Conservation (phyloP, 768 basidiomycete genomes). For the Termitomyces eurrhizus region DNA sequence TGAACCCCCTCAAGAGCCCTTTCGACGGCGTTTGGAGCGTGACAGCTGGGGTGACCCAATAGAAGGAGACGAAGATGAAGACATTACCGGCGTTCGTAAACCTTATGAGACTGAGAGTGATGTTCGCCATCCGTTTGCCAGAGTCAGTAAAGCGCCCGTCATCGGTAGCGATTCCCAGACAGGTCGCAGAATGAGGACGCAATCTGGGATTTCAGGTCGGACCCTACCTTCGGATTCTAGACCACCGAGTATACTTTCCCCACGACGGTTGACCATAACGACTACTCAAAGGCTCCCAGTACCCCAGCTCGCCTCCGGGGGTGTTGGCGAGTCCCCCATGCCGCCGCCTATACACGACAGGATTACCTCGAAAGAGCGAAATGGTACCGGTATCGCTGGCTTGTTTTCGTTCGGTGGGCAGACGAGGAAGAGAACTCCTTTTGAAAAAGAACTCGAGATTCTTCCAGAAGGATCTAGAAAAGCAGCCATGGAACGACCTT, state of each 20-base stretch:
- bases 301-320: slow-evolving; percentile 44
- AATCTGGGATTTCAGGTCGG: slow-evolving; percentile 39
- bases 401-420: slow-evolving; percentile 46
- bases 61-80: slow-evolving; percentile 25
- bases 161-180: slow-evolving; percentile 17
- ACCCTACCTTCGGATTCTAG: slow-evolving; percentile 37
- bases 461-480: slow-evolving; percentile 3
- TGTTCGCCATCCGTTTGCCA: not conserved
- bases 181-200: slow-evolving; percentile 29
- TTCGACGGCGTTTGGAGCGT: slow-evolving; percentile 27
- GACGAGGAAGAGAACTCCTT: not conserved
- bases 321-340: slow-evolving; percentile 63
- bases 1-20: slow-evolving; percentile 36
- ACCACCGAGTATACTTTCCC: slow-evolving; percentile 25
- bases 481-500: slow-evolving; percentile 1
- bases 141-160: not conserved
- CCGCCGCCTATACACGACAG: slow-evolving; percentile 30
- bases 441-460: slow-evolving; percentile 2
- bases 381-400: slow-evolving; percentile 50
- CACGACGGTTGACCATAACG: slow-evolving; percentile 33
- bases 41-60: slow-evolving; percentile 42
- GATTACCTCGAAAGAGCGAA: slow-evolving; percentile 17
- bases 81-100: slow-evolving; percentile 25
- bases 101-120: slow-evolving; percentile 20
- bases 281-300: slow-evolving; percentile 28